Evolutionary conservation across 2,329 filamentous ascomycete species (phyloP).

Genomic region (Xylariaceae sp.): DNA sequence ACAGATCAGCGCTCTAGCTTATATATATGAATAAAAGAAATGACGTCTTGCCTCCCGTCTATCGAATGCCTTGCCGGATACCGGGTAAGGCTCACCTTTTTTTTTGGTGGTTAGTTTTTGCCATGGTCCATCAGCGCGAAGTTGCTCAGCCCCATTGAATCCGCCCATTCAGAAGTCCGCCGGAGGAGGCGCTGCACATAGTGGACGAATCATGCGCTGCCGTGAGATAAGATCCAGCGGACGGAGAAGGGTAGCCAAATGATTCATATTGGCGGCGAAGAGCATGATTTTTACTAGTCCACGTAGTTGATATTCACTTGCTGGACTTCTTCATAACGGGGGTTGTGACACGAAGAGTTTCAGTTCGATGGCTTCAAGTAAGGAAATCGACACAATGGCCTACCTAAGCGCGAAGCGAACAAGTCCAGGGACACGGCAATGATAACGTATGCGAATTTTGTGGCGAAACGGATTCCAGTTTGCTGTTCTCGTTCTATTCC

Average conservation of each 20-base stretch:
- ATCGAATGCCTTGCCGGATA: not conserved
- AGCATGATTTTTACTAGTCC: slow-evolving; percentile 2
- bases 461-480: not conserved
- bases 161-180: not conserved
- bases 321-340: not conserved
- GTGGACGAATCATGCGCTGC: slow-evolving; percentile 11
- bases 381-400: not conserved
- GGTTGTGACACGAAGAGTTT: not conserved
- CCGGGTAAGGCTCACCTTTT: not conserved
- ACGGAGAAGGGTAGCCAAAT: slow-evolving; percentile 1
- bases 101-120: slow-evolving; percentile 9
- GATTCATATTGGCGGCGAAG: not conserved
- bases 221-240: slow-evolving; percentile 1
- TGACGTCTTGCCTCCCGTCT: not conserved
- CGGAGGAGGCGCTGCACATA: slow-evolving; percentile 1
- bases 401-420: not conserved
- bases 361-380: not conserved
- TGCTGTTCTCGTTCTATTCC: not conserved
- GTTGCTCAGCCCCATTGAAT: slow-evolving; percentile 14
- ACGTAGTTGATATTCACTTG: not conserved
- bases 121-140: not conserved
- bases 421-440: not conserved
- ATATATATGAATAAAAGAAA: not conserved
- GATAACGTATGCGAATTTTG: not conserved
- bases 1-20: too few relatives aligned